Conservation (phyloP, 1,284 basidiomycete genomes). For the Tremellales sp. region DNA sequence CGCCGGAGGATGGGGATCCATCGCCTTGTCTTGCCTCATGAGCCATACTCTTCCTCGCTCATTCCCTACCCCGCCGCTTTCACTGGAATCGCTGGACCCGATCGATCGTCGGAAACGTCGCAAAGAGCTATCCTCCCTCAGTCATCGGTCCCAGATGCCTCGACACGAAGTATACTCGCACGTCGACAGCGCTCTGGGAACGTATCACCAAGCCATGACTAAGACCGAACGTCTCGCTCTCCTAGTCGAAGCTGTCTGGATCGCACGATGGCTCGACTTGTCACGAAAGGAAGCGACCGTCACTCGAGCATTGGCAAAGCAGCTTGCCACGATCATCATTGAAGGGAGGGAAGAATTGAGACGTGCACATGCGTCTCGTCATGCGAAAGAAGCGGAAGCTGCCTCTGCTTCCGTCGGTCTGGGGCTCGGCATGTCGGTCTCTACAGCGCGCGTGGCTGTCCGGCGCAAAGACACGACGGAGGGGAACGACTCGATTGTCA, state of each 20-base stretch:
- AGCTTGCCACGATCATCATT: constrained; percentile 71
- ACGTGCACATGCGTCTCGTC: background rate
- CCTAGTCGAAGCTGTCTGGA: constrained; percentile 64
- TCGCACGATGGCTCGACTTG: constrained; percentile 74
- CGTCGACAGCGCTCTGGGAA: constrained; percentile 68
- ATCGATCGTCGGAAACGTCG: constrained; percentile 51
- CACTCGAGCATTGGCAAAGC: constrained; percentile 75
- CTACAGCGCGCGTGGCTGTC: constrained; percentile 56
- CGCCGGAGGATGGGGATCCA: constrained; percentile 77
- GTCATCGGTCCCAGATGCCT: constrained; percentile 62
- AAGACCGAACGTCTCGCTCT: constrained; percentile 67
- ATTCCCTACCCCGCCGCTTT: constrained; percentile 26
- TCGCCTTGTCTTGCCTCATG: constrained; percentile 70
- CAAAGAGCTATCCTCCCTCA: constrained; percentile 58
- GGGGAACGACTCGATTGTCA: constrained; percentile 73
- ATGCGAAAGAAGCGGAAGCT: constrained; percentile 3
- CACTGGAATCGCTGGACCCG: constrained; percentile 52
- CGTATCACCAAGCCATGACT: constrained; percentile 77
- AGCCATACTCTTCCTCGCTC: constrained; percentile 55
- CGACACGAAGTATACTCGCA: constrained; percentile 63
- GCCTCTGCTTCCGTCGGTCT: constrained; percentile 48
- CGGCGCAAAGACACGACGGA: constrained; percentile 65
- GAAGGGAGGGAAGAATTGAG: constrained; percentile 33
- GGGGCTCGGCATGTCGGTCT: constrained; percentile 53
- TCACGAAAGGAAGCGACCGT: constrained; percentile 78